Evolutionary conservation across 331 rosid genomes (phyloP), one percentile per base, ranked within the genome.

Genomic region (Erythrophleum ivorense): DNA sequence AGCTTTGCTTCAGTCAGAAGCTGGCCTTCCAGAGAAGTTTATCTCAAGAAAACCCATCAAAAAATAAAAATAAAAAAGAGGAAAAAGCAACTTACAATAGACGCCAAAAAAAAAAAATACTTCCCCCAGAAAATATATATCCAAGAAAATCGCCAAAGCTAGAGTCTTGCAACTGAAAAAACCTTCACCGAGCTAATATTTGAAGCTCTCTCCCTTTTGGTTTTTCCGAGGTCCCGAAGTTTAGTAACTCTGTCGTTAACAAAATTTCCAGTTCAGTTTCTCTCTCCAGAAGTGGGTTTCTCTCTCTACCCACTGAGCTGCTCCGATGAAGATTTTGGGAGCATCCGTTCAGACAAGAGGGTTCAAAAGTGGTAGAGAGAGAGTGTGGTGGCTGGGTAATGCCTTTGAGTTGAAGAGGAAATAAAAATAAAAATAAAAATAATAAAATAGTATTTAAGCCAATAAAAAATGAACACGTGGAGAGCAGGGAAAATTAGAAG

Each of bases 1-100:
- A 85, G 70, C 84, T 77, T 90, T 88, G 90, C 93, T 88, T 92
- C 85, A 75, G 81, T 59, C 78, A 62, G 88, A 92, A 90, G 93
- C 86, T 86, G 80, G 68, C 38, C 86, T 78, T 48, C 70, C 71
- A 75, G 53, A 75, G 80, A 70, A 89, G 85, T 71, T 84, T 43
- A 84, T 55, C 55, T 24, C 80, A 86, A 85, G 84, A 79, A 65
- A 84, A 78, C 84, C 81, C 75, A 62, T 41, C 19, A 75, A 84
- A 67, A 49, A 64, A 81, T n/a, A 40, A 40, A 71, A 80, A 81
- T 16, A 72, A 50, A 29, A 63, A 71, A 81, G 10, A 53, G 19
- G 67, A 7, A 24, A 52, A 84, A 74, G 84, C 82, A 82, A 88
- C 91, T 90, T 90, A 87, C 87, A 79, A 83, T 60, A 74, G 81